phyloP scores from a whole-genome alignment of 805 yeast genomes.

The Candida lessepsii region DNA sequence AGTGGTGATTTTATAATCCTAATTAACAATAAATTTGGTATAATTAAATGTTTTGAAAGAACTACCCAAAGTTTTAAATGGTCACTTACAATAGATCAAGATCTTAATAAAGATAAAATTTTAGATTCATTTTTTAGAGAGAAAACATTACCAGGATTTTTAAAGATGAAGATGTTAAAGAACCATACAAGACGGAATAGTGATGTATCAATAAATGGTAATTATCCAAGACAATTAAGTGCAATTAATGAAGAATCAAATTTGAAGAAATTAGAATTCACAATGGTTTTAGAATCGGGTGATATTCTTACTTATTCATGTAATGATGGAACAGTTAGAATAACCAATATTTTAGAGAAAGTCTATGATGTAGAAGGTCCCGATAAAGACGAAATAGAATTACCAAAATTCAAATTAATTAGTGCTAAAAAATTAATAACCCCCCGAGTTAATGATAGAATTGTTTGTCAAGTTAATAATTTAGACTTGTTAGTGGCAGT shows the following conservation, averaged over 20 bases:
- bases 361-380: slow-evolving; percentile 10
- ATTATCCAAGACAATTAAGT: slow-evolving; percentile 24
- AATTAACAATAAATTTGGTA: slow-evolving; percentile 48
- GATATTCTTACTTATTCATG: slow-evolving; percentile 49
- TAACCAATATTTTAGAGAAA: slow-evolving; percentile 23
- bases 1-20: slow-evolving; percentile 60
- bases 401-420: slow-evolving; percentile 25
- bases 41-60: slow-evolving; percentile 62
- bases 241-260: slow-evolving; percentile 4
- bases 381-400: not conserved
- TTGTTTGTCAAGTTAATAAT: slow-evolving; percentile 52
- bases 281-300: slow-evolving; percentile 54
- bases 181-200: slow-evolving; percentile 32
- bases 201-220: slow-evolving; percentile 33
- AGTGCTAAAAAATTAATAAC: slow-evolving; percentile 59
- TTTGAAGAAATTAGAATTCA: slow-evolving; percentile 40
- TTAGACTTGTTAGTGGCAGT: slow-evolving; percentile 61
- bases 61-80: slow-evolving; percentile 54
- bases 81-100: slow-evolving; percentile 36
- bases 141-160: slow-evolving; percentile 48
- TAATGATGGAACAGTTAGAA: slow-evolving; percentile 41
- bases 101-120: slow-evolving; percentile 31
- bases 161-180: slow-evolving; percentile 30
- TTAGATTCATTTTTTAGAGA: slow-evolving; percentile 62
- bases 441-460: slow-evolving; percentile 72